Evolutionary conservation across 2,329 filamentous ascomycete genomes (phyloP).

Genomic region (Pseudovirgaria hyperparasitica): DNA sequence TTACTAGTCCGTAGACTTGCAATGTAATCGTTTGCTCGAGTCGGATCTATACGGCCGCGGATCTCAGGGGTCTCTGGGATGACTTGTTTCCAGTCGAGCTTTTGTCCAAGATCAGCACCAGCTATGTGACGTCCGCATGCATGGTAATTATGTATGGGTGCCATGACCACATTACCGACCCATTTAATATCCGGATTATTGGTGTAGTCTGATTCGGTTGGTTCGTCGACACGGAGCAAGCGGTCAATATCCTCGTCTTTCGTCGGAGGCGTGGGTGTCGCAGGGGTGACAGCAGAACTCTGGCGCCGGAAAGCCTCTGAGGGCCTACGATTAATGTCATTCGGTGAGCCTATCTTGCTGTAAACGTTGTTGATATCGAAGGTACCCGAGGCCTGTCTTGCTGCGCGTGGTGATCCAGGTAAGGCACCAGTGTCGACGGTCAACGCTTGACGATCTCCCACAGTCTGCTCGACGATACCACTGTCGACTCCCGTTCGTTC

Average conservation of each 20-base stretch:
- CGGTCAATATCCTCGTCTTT: slow-evolving; percentile 85
- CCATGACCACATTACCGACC: slow-evolving; percentile 45
- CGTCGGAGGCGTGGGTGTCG: slow-evolving; percentile 41
- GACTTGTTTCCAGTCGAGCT: slow-evolving; percentile 60
- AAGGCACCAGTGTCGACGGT: slow-evolving; percentile 24
- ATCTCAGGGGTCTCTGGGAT: slow-evolving; percentile 59
- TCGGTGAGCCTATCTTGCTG: slow-evolving; percentile 67
- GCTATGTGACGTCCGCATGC: slow-evolving; percentile 73
- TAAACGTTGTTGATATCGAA: slow-evolving; percentile 85
- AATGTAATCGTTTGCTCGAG: slow-evolving; percentile 81
- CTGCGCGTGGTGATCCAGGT: slow-evolving; percentile 4
- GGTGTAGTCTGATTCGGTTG: slow-evolving; percentile 57
- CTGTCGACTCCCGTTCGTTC: slow-evolving; percentile 8
- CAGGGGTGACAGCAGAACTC: slow-evolving; percentile 30
- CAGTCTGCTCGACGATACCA: slow-evolving; percentile 21
- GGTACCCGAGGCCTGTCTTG: slow-evolving; percentile 43
- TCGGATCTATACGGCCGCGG: slow-evolving; percentile 67
- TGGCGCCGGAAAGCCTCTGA: slow-evolving; percentile 37
- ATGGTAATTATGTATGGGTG: slow-evolving; percentile 59
- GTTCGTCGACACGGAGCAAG: slow-evolving; percentile 70
- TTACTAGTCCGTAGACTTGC: slow-evolving; percentile 73
- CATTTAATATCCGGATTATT: slow-evolving; percentile 54
- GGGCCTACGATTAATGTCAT: slow-evolving; percentile 30
- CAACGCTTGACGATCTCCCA: slow-evolving; percentile 13
- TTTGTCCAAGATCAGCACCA: slow-evolving; percentile 62